Conservation (phyloP, 768 basidiomycete species). For the Mycena galopus region DNA sequence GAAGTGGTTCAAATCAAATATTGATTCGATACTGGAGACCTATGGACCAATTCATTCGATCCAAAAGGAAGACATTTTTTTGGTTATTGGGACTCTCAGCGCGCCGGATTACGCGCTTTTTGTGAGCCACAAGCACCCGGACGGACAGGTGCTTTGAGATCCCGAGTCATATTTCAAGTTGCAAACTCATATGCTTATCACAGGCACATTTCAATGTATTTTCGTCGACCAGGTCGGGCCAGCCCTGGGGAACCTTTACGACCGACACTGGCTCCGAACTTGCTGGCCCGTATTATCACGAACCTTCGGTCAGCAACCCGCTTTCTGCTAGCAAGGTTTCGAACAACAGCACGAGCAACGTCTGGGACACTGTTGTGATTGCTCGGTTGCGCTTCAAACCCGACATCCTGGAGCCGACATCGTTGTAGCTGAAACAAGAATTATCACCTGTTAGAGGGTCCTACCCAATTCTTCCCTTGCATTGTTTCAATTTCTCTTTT, state of each 20-base stretch:
- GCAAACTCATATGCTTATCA: neutral
- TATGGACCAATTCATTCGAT: constrained; percentile 53
- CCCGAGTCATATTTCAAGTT: constrained; percentile 3
- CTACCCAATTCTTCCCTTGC: neutral
- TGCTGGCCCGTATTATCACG: constrained; percentile 63
- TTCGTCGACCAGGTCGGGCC: constrained; percentile 60
- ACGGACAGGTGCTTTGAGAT: constrained; percentile 60
- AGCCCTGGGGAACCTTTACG: constrained; percentile 83
- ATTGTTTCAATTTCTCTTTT: constrained; percentile 7
- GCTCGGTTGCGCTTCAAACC: constrained; percentile 76
- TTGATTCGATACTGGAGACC: constrained; percentile 60
- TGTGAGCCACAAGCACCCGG: constrained; percentile 69
- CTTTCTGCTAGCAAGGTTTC: constrained; percentile 70
- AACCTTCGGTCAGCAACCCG: constrained; percentile 49
- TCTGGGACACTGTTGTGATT: constrained; percentile 72
- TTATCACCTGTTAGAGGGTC: constrained; percentile 41
- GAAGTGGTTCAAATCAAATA: constrained; percentile 68
- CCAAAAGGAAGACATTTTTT: constrained; percentile 56
- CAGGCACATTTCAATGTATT: constrained; percentile 82
- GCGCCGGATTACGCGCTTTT: constrained; percentile 69
- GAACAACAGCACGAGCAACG: constrained; percentile 42
- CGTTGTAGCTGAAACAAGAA: constrained; percentile 51
- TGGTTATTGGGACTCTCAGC: constrained; percentile 68
- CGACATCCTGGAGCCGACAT: constrained; percentile 70
- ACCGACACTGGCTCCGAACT: constrained; percentile 62